A percentile compares a stretch with the other conserved stretches of the same genome.
These are phyloP conservation scores for Microdochium nivale DNA, from an alignment of 2,329 filamentous ascomycete genomes.

Conservation along the genomic window DNA sequence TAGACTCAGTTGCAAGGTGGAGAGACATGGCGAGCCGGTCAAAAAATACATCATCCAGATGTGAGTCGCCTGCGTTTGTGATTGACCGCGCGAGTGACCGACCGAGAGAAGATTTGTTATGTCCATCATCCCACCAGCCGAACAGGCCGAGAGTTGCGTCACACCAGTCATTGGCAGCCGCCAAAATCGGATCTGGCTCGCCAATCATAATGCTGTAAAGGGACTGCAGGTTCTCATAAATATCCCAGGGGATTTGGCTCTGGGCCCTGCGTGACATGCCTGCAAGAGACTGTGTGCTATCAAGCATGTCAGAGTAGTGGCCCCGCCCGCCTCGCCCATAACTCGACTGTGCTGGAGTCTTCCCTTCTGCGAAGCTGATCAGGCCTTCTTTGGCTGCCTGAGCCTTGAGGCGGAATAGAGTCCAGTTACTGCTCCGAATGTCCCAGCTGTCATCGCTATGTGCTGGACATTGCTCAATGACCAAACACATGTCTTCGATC, in stretches of 20 bases:
- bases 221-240: constrained; percentile 76
- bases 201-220: constrained; percentile 78
- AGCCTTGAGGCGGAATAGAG: constrained; percentile 69
- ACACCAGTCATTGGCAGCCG: constrained; percentile 80
- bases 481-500: constrained; percentile 56
- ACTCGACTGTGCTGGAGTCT: constrained; percentile 33
- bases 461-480: constrained; percentile 68
- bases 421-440: constrained; percentile 73
- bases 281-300: constrained; percentile 44
- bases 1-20: constrained; percentile 56
- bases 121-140: constrained; percentile 86
- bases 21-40: constrained; percentile 66
- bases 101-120: constrained; percentile 31
- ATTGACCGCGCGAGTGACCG: background rate
- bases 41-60: constrained; percentile 59
- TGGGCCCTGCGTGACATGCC: constrained; percentile 69
- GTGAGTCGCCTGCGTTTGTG: background rate
- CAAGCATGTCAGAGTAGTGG: constrained; percentile 11
- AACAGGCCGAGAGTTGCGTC: constrained; percentile 78
- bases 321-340: background rate
- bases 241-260: constrained; percentile 79
- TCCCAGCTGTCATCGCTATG: constrained; percentile 65
- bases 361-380: constrained; percentile 70
- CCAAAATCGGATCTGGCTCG: constrained; percentile 64
- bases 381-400: constrained; percentile 62